Evolutionary conservation across 2,329 filamentous ascomycete species (phyloP).

Genomic region (Blumeriella jaapii): DNA sequence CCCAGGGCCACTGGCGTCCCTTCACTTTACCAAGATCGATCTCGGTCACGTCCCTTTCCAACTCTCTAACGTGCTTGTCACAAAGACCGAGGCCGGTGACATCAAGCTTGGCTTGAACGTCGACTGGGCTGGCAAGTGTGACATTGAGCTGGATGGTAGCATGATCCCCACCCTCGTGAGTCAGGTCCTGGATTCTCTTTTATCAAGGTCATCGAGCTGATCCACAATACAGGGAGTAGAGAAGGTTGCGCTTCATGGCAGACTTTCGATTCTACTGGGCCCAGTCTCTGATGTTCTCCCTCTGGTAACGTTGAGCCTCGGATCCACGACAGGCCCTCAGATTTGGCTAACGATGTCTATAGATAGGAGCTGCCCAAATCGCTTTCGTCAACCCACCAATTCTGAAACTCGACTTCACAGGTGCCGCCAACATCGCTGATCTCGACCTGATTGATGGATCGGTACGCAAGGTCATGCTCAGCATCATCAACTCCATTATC

Average conservation of each 20-base stretch:
- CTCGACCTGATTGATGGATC: constrained; percentile 7
- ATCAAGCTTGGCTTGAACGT: constrained; percentile 11
- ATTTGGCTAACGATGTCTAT: background rate
- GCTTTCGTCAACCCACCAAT: constrained; percentile 11
- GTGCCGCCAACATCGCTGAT: constrained; percentile 9
- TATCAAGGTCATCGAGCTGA: background rate
- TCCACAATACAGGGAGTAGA: constrained; percentile 6
- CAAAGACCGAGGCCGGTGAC: constrained; percentile 6
- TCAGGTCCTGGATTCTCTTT: background rate
- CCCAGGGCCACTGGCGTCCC: constrained; percentile 6
- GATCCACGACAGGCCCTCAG: background rate
- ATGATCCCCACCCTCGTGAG: constrained; percentile 9
- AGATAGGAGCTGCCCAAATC: constrained; percentile 11
- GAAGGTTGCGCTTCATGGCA: constrained; percentile 9
- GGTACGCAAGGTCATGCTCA: constrained; percentile 7
- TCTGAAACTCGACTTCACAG: constrained; percentile 9
- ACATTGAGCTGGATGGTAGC: constrained; percentile 8
- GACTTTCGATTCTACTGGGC: constrained; percentile 7
- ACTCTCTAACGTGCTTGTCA: constrained; percentile 8
- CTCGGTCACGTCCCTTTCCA: constrained; percentile 7
- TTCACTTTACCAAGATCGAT: constrained; percentile 11
- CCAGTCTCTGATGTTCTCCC: constrained; percentile 7
- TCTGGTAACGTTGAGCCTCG: background rate
- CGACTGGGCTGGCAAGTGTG: constrained; percentile 11
- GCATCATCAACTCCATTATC: constrained; percentile 8